Conservation (phyloP, 2,329 filamentous ascomycete genomes). For the Epichloe baconii region DNA sequence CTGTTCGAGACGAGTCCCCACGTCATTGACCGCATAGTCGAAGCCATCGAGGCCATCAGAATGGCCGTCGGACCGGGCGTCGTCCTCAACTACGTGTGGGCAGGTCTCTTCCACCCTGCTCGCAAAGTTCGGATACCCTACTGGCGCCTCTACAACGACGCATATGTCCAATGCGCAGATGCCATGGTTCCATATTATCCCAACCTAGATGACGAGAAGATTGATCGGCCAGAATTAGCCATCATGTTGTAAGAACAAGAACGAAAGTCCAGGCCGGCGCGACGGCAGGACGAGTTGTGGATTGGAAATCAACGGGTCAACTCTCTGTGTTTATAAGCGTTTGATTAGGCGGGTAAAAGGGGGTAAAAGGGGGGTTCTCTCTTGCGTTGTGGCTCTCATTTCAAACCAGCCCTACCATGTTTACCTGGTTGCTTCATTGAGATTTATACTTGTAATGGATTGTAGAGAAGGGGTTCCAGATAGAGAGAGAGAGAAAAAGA, state of each 20-base stretch:
- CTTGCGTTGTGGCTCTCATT: neutral
- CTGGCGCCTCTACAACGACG: slow-evolving; percentile 94
- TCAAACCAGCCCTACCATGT: neutral
- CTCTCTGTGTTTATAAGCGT: neutral
- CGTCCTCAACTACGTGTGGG: slow-evolving; percentile 97
- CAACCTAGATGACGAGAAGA: slow-evolving; percentile 64
- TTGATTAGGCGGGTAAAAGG: neutral
- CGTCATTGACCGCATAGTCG: slow-evolving; percentile 95
- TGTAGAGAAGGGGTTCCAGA: neutral
- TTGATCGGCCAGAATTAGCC: slow-evolving; percentile 67
- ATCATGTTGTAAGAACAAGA: slow-evolving; percentile 56
- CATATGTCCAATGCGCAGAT: slow-evolving; percentile 87
- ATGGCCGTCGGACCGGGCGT: slow-evolving; percentile 86
- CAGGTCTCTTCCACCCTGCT: slow-evolving; percentile 90
- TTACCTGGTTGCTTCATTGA: neutral
- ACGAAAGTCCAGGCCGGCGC: too few relatives aligned
- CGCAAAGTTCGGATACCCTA: slow-evolving; percentile 90
- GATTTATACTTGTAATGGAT: neutral
- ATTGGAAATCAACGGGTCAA: too few relatives aligned
- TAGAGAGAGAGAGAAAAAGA: too few relatives aligned
- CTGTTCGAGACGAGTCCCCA: slow-evolving; percentile 96
- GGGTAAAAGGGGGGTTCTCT: neutral
- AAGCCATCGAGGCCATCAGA: slow-evolving; percentile 90
- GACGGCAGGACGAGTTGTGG: too few relatives aligned
- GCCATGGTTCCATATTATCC: slow-evolving; percentile 96